Percentiles rank a stretch among this genome's conserved stretches.
Evolutionary conservation across 108 stramenopile species (phyloP).

Genomic region (Skeletonema marinoi): DNA sequence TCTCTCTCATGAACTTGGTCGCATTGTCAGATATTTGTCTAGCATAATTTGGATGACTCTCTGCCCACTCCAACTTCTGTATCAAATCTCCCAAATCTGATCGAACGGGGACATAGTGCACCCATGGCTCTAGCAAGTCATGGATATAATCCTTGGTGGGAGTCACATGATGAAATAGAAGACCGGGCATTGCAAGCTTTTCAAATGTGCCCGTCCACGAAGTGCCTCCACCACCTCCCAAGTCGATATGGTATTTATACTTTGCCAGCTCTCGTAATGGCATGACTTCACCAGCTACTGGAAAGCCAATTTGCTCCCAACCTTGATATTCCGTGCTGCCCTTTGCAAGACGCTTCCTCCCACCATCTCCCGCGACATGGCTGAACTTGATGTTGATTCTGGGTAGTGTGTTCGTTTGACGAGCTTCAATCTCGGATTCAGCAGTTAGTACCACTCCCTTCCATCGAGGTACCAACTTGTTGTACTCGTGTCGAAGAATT

Average conservation of each 20-base stretch:
- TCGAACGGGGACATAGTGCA: conserved; percentile 15
- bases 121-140: conserved; percentile 8
- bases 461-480: conserved; percentile 5
- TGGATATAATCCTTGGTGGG: conserved; percentile 22
- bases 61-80: conserved; percentile 15
- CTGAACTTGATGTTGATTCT: conserved; percentile 9
- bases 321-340: neutral
- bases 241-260: conserved; percentile 36
- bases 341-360: neutral
- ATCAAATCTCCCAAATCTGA: neutral
- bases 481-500: neutral
- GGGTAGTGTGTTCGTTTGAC: neutral
- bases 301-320: neutral
- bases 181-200: conserved; percentile 26
- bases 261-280: neutral
- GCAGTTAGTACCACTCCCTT: conserved; percentile 1
- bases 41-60: neutral
- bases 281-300: conserved; percentile 1
- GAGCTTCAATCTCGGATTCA: neutral
- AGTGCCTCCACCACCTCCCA: conserved; percentile 42
- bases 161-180: conserved; percentile 24
- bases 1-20: neutral
- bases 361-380: neutral
- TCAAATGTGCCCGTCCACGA: conserved; percentile 22
- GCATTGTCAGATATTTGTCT: neutral